Conservation (phyloP, 495 filamentous ascomycete species). For the Cladorrhinum samala region DNA sequence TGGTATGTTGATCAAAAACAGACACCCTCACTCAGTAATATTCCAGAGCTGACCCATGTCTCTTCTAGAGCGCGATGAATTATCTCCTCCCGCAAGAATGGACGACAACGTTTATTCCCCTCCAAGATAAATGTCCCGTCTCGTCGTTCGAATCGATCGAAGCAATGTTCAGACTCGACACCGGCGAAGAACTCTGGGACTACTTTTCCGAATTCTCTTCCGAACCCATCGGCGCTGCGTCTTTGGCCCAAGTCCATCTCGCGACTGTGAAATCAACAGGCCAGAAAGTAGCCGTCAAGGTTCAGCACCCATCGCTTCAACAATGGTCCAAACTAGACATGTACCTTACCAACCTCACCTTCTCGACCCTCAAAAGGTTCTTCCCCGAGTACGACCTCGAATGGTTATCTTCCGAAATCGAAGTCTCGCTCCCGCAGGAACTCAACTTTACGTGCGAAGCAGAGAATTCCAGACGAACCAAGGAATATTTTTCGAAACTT, state of each 20-base stretch:
- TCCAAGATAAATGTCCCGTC: slow-evolving; percentile 93
- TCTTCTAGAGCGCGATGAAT: slow-evolving; percentile 73
- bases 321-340: slow-evolving; percentile 92
- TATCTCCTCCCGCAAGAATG: slow-evolving; percentile 92
- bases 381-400: slow-evolving; percentile 97
- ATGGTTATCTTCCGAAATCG: slow-evolving; percentile 93
- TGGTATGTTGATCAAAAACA: slow-evolving; percentile 40
- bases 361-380: slow-evolving; percentile 80
- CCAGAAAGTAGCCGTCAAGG: slow-evolving; percentile 92
- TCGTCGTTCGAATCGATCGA: slow-evolving; percentile 85
- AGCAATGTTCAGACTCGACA: slow-evolving; percentile 78
- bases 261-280: slow-evolving; percentile 81
- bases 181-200: slow-evolving; percentile 68
- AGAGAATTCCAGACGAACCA: slow-evolving; percentile 70
- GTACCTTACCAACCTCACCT: slow-evolving; percentile 79
- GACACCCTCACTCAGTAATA: background rate
- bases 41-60: background rate
- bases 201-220: slow-evolving; percentile 78
- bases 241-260: slow-evolving; percentile 88
- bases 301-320: slow-evolving; percentile 86
- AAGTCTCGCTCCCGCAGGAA: slow-evolving; percentile 81
- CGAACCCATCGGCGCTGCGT: slow-evolving; percentile 82
- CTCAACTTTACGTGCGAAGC: slow-evolving; percentile 86
- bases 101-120: slow-evolving; percentile 91
- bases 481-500: slow-evolving; percentile 67